phyloP scores from a whole-genome alignment of 495 filamentous ascomycete species.

The Aspergillus sparsus region DNA sequence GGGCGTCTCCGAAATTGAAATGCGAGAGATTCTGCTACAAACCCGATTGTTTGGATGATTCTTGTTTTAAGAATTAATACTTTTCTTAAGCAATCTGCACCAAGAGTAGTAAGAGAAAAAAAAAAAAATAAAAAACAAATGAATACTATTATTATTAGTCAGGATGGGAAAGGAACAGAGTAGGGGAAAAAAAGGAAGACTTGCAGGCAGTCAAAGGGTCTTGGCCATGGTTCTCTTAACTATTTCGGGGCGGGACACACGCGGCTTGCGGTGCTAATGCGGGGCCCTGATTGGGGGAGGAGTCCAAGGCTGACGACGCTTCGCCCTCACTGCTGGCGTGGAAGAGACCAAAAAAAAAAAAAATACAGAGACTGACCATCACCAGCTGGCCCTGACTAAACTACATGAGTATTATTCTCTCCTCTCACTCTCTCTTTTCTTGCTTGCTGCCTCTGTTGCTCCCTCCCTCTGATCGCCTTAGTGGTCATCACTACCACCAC shows the following conservation, averaged over 20 bases:
- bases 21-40: too few relatives aligned
- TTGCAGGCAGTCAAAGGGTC: constrained; percentile 24
- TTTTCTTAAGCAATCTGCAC: background rate
- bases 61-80: too few relatives aligned
- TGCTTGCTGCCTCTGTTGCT: constrained; percentile 9
- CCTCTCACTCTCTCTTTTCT: constrained; percentile 16
- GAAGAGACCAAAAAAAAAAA: constrained; percentile 21
- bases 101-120: background rate
- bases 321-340: constrained; percentile 35
- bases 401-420: constrained; percentile 4
- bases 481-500: constrained; percentile 3
- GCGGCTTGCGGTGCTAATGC: constrained; percentile 43
- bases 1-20: too few relatives aligned
- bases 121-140: background rate
- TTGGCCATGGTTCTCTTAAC: constrained; percentile 32
- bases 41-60: too few relatives aligned
- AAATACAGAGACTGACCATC: constrained; percentile 14
- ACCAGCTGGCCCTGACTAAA: constrained; percentile 12
- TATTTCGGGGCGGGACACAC: constrained; percentile 42
- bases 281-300: constrained; percentile 45
- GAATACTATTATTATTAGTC: background rate
- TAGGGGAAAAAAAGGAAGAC: constrained; percentile 7
- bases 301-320: constrained; percentile 50
- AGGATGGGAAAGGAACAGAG: background rate
- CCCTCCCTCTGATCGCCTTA: constrained; percentile 12